Conservation (phyloP, 345 rosid genomes). For the Hirschfeldia incana region DNA sequence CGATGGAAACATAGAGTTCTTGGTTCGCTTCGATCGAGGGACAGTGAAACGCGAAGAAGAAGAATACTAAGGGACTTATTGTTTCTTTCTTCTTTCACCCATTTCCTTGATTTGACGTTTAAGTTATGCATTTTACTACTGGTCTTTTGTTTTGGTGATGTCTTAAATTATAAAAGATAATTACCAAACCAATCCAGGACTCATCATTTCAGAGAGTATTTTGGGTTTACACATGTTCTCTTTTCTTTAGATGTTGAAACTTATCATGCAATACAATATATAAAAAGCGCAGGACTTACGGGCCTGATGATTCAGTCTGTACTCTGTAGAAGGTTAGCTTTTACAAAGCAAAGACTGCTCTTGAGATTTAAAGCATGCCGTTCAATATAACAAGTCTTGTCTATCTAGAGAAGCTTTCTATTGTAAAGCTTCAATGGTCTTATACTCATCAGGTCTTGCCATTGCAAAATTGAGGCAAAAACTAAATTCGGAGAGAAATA, state of each 20-base stretch:
- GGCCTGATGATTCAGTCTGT: not conserved
- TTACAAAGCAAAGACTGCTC: constrained; percentile 3
- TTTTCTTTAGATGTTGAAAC: not conserved
- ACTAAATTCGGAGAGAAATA: constrained; percentile 17
- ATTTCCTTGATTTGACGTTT: not conserved
- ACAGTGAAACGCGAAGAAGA: constrained; percentile 37
- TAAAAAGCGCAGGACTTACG: too few relatives aligned
- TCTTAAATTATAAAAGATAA: not conserved
- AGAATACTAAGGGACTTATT: constrained; percentile 1
- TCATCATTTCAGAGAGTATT: not conserved
- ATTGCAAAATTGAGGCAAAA: constrained; percentile 15
- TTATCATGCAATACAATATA: not conserved
- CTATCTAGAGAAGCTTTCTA: constrained; percentile 6
- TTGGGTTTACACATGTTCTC: not conserved
- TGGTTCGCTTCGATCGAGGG: constrained; percentile 60
- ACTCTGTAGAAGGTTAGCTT: constrained; percentile 2
- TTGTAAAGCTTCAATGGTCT: not conserved
- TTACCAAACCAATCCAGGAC: not conserved
- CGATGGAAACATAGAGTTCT: constrained; percentile 88
- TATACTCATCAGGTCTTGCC: not conserved
- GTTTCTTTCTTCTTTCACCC: not conserved
- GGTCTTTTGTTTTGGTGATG: not conserved
- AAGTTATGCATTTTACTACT: not conserved
- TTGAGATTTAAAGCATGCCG: constrained; percentile 3
- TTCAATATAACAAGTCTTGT: not conserved